Conservation (phyloP, 176 grass and related monocot species). For the Oryza brachyantha region DNA sequence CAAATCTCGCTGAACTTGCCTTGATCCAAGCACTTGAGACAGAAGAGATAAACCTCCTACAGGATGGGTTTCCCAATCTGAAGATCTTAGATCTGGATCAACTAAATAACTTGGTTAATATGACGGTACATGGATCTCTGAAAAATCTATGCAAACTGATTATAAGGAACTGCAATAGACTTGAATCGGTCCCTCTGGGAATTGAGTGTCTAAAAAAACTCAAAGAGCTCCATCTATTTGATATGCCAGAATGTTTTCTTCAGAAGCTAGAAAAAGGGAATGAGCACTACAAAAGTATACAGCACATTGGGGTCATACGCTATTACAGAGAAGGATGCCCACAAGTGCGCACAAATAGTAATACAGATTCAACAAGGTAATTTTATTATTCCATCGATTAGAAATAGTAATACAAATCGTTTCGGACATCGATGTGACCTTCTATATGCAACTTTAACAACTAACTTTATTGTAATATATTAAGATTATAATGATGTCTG, state of each 20-base stretch:
- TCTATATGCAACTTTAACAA: too few species aligned
- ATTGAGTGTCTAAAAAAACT: neutral
- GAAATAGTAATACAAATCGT: too few species aligned
- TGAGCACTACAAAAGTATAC: neutral
- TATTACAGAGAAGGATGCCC: constrained; percentile 5
- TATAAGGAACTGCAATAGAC: constrained; percentile 8
- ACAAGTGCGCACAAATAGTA: neutral
- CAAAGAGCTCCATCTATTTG: constrained; percentile 7
- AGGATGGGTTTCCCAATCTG: neutral
- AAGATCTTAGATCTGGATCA: constrained; percentile 2
- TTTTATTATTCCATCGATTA: neutral
- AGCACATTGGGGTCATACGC: neutral
- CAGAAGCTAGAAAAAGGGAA: neutral
- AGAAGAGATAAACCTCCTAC: neutral
- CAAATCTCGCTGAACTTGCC: constrained; percentile 2
- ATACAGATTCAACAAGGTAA: neutral
- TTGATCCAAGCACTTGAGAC: neutral
- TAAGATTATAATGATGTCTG: too few species aligned
- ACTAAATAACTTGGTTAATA: neutral
- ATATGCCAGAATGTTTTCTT: constrained; percentile 4
- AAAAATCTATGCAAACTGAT: neutral
- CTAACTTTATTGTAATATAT: too few species aligned
- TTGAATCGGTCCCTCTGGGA: neutral
- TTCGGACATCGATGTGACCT: too few species aligned
- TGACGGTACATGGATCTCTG: neutral